phyloP scores from a whole-genome alignment of 2,329 filamentous ascomycete genomes.

The Mycosphaerelloides madeirae region DNA sequence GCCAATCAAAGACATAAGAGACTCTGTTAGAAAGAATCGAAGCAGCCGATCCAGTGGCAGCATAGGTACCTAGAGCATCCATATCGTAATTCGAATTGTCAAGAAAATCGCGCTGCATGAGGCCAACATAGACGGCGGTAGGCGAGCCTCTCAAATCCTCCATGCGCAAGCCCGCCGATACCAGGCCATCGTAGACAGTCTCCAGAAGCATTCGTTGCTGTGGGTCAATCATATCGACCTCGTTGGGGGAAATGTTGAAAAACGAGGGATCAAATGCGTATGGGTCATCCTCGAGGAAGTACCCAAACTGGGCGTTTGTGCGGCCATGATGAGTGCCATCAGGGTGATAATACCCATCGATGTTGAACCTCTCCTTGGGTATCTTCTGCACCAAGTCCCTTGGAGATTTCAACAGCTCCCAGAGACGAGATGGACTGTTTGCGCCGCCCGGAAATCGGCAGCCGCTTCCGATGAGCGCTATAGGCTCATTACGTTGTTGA shows the following conservation, averaged over 20 bases:
- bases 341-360: slow-evolving; percentile 22
- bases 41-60: slow-evolving; percentile 16
- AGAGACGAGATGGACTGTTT: slow-evolving; percentile 19
- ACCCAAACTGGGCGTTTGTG: slow-evolving; percentile 14
- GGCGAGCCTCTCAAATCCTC: slow-evolving; percentile 13
- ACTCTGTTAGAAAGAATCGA: slow-evolving; percentile 23
- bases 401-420: slow-evolving; percentile 17
- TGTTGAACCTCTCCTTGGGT: slow-evolving; percentile 20
- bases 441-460: slow-evolving; percentile 21
- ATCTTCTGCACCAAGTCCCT: slow-evolving; percentile 14
- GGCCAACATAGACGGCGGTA: slow-evolving; percentile 24
- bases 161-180: slow-evolving; percentile 15
- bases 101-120: slow-evolving; percentile 21
- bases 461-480: slow-evolving; percentile 15
- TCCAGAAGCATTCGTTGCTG: slow-evolving; percentile 27
- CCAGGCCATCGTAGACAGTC: slow-evolving; percentile 21
- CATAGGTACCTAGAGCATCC: slow-evolving; percentile 19
- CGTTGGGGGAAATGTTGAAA: slow-evolving; percentile 22
- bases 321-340: slow-evolving; percentile 15
- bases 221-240: slow-evolving; percentile 26
- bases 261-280: slow-evolving; percentile 22
- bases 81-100: slow-evolving; percentile 20
- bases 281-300: slow-evolving; percentile 24
- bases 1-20: slow-evolving; percentile 21
- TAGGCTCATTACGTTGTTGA: too few relatives aligned